Conservation (phyloP, 129 eudicot species). For the Centaurea solstitialis region DNA sequence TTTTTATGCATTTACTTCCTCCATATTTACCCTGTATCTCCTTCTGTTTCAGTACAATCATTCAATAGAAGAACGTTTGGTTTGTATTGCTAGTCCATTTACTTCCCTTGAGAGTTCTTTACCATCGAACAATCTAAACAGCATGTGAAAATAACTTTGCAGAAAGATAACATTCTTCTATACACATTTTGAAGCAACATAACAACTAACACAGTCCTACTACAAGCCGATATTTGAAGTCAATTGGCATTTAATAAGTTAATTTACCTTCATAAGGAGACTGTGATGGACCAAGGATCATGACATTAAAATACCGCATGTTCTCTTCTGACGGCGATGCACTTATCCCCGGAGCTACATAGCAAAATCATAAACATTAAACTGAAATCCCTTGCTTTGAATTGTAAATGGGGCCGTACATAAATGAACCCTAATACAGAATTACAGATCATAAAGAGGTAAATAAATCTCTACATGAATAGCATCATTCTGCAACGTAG, state of each 20-base stretch:
- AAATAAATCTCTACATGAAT: not conserved
- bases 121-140: not conserved
- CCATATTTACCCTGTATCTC: not conserved
- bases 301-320: conserved; percentile 58
- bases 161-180: not conserved
- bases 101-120: not conserved
- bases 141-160: not conserved
- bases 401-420: not conserved
- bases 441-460: not conserved
- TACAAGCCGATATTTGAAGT: not conserved
- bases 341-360: conserved; percentile 58
- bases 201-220: not conserved
- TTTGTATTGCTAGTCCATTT: not conserved
- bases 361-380: conserved; percentile 12
- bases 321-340: conserved; percentile 66
- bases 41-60: not conserved
- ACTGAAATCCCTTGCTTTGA: not conserved
- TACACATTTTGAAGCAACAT: not conserved
- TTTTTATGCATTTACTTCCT: not conserved
- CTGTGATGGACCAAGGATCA: conserved; percentile 60
- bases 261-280: conserved; percentile 58
- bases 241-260: not conserved
- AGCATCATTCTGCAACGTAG: not conserved
- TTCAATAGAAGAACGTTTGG: not conserved
- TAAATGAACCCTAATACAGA: not conserved